phyloP scores from a whole-genome alignment of 371 early-diverging fungal species.

The Circinella minor region DNA sequence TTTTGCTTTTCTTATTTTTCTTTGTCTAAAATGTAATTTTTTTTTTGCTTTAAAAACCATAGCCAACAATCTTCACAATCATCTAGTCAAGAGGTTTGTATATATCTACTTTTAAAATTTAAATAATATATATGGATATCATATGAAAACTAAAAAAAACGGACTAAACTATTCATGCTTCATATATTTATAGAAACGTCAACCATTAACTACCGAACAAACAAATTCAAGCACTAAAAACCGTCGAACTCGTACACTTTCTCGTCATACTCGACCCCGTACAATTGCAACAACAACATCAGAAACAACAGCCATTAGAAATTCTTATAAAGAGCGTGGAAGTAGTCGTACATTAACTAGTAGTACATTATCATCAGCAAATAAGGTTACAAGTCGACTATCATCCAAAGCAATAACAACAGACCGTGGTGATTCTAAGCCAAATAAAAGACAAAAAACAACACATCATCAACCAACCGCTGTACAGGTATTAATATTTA shows the following conservation, averaged over 20 bases:
- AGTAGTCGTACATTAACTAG: no score
- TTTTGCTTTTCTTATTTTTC: no score
- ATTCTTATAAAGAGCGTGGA: no score
- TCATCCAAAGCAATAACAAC: no score
- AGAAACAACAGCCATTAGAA: no score
- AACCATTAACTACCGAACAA: background rate
- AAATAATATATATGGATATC: no score
- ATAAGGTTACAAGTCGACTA: no score
- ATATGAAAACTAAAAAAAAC: no score
- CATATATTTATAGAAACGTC: background rate
- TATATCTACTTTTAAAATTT: background rate
- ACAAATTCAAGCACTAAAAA: background rate
- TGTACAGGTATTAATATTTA: background rate
- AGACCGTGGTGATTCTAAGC: background rate
- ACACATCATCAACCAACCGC: background rate
- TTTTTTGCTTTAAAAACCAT: background rate
- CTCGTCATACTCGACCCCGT: background rate
- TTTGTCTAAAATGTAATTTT: background rate
- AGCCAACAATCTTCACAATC: background rate
- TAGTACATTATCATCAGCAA: no score
- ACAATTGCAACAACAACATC: background rate
- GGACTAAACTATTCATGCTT: no score
- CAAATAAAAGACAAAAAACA: constrained; percentile 9
- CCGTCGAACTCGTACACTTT: constrained; percentile 2
- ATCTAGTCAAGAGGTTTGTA: background rate